Evolutionary conservation across 345 rosid genomes (phyloP).

Genomic region (Pistacia integerrima): DNA sequence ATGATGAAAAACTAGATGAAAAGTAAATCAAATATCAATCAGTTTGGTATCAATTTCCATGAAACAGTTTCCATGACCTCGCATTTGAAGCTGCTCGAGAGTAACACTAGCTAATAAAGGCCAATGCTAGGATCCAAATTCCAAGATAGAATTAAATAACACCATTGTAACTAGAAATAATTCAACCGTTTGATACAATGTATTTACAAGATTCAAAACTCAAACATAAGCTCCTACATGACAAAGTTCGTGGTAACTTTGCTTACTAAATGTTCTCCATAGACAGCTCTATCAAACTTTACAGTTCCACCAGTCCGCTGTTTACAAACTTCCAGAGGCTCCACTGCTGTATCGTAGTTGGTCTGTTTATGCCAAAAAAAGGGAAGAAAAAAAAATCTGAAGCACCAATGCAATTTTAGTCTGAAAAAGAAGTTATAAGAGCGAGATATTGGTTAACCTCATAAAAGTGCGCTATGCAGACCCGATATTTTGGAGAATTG

Average conservation of each 20-base stretch:
- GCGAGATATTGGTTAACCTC: slow-evolving; percentile 52
- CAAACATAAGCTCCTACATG: slow-evolving; percentile 20
- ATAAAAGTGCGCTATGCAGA: slow-evolving; percentile 70
- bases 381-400: not conserved
- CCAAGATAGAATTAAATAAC: not conserved
- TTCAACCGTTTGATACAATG: not conserved
- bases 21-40: not conserved
- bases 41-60: not conserved
- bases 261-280: slow-evolving; percentile 83
- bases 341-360: slow-evolving; percentile 65
- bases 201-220: not conserved
- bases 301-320: slow-evolving; percentile 44
- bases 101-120: not conserved
- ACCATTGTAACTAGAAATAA: not conserved
- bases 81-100: not conserved
- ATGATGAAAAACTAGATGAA: not conserved
- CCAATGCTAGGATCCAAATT: not conserved
- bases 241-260: slow-evolving; percentile 72
- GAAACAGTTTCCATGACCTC: not conserved
- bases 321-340: slow-evolving; percentile 72
- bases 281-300: slow-evolving; percentile 60
- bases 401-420: not conserved
- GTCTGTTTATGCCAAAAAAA: slow-evolving; percentile 43
- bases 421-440: not conserved
- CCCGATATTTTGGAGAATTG: slow-evolving; percentile 54